Evolutionary conservation across 2,329 filamentous ascomycete genomes (phyloP).

Genomic region (Xylariomycetidae sp.): DNA sequence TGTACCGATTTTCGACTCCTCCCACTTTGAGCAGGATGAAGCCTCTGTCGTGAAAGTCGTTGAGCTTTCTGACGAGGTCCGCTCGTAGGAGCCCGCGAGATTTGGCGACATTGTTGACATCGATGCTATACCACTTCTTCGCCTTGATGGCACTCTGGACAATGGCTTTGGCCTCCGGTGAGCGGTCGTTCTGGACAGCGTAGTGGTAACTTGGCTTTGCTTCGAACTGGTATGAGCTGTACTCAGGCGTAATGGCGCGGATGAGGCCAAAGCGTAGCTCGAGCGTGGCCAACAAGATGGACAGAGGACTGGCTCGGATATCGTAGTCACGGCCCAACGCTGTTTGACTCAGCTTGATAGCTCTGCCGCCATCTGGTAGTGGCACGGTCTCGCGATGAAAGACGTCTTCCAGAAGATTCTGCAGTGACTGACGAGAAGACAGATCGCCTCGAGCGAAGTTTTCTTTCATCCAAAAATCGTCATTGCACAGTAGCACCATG

Average conservation of each 20-base stretch:
- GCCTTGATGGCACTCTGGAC: conserved; percentile 32
- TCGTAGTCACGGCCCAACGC: conserved; percentile 45
- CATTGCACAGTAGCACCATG: conserved; percentile 50
- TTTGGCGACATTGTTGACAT: conserved; percentile 36
- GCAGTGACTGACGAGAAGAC: conserved; percentile 45
- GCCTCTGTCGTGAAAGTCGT: conserved; percentile 44
- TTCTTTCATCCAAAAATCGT: conserved; percentile 53
- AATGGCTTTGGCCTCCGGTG: conserved; percentile 39
- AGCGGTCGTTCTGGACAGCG: conserved; percentile 29
- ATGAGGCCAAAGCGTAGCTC: conserved; percentile 53
- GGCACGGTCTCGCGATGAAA: conserved; percentile 32
- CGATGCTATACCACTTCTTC: conserved; percentile 38
- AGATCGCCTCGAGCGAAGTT: conserved; percentile 55
- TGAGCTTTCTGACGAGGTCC: conserved; percentile 48
- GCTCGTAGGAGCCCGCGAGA: conserved; percentile 30
- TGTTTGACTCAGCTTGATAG: conserved; percentile 40
- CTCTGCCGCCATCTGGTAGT: conserved; percentile 30
- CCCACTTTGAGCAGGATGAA: conserved; percentile 44
- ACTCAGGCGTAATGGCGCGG: conserved; percentile 51
- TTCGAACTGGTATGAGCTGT: conserved; percentile 48
- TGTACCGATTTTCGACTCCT: conserved; percentile 49
- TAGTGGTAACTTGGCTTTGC: conserved; percentile 26
- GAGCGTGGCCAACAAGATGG: conserved; percentile 52
- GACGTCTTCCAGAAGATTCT: conserved; percentile 42
- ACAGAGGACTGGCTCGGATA: conserved; percentile 43